phyloP scores from a whole-genome alignment of 2,329 filamentous ascomycete genomes.

The Aureobasidium sp. region DNA sequence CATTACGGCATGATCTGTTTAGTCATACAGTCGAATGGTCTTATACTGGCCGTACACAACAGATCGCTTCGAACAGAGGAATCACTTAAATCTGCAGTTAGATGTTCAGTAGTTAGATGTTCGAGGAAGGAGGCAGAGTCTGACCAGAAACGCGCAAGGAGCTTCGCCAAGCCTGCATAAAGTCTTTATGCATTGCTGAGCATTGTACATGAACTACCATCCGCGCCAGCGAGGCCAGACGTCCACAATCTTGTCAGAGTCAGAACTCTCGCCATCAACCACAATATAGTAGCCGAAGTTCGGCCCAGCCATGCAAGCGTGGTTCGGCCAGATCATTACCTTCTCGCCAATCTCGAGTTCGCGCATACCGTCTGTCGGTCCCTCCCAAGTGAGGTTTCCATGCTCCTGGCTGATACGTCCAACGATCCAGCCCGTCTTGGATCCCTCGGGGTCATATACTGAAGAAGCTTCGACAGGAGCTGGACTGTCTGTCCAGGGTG shows the following conservation, averaged over 20 bases:
- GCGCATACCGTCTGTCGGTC: slow-evolving; percentile 33
- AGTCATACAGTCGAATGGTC: neutral
- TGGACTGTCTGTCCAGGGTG: slow-evolving; percentile 44
- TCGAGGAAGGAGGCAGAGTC: neutral
- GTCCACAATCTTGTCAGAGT: slow-evolving; percentile 57
- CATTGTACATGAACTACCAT: slow-evolving; percentile 44
- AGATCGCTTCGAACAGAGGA: neutral
- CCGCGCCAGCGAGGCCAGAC: slow-evolving; percentile 65
- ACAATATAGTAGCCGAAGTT: slow-evolving; percentile 66
- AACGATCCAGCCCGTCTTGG: slow-evolving; percentile 54
- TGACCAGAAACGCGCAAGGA: neutral
- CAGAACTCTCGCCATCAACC: slow-evolving; percentile 54
- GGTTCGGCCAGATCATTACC: slow-evolving; percentile 68
- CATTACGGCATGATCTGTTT: neutral
- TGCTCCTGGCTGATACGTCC: slow-evolving; percentile 71
- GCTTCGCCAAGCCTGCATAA: neutral
- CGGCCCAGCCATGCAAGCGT: slow-evolving; percentile 68
- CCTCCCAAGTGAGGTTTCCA: slow-evolving; percentile 58
- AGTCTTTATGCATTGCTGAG: neutral
- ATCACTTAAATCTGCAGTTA: too few relatives aligned
- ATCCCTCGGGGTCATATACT: slow-evolving; percentile 32
- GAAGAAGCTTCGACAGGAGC: slow-evolving; percentile 15
- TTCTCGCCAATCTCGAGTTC: slow-evolving; percentile 55
- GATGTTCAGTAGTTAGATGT: neutral
- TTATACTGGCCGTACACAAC: neutral